phyloP scores from a whole-genome alignment of 805 yeast genomes.

The Ogataea henricii region DNA sequence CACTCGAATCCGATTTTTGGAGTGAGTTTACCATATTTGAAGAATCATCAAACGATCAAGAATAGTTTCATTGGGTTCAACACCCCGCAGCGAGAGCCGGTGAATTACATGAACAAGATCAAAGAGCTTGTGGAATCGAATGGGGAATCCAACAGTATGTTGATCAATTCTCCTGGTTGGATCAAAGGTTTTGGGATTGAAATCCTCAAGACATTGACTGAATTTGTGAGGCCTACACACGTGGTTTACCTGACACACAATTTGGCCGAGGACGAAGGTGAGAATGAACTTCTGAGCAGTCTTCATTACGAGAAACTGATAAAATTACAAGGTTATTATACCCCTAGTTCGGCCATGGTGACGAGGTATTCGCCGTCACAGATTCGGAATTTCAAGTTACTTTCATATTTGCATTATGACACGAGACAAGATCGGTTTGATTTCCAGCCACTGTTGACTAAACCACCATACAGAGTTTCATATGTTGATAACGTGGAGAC shows the following conservation, averaged over 20 bases:
- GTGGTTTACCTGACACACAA: constrained; percentile 55
- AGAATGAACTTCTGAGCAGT: constrained; percentile 32
- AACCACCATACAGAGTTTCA: constrained; percentile 44
- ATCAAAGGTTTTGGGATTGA: constrained; percentile 82
- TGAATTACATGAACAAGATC: constrained; percentile 48
- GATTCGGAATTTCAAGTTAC: constrained; percentile 50
- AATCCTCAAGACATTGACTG: constrained; percentile 52
- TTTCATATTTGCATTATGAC: constrained; percentile 55
- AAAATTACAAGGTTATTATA: constrained; percentile 39
- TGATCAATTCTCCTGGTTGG: constrained; percentile 90
- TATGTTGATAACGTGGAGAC: constrained; percentile 30
- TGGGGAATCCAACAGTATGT: constrained; percentile 39
- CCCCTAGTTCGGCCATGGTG: constrained; percentile 19
- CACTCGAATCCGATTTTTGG: constrained; percentile 41
- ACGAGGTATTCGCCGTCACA: constrained; percentile 51
- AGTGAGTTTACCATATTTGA: constrained; percentile 38
- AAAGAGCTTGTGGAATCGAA: constrained; percentile 40
- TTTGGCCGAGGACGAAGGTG: constrained; percentile 35
- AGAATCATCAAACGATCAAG: constrained; percentile 28
- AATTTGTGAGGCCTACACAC: constrained; percentile 52
- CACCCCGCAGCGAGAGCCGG: constrained; percentile 70
- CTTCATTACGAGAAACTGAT: constrained; percentile 28
- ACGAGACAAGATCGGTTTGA: constrained; percentile 32
- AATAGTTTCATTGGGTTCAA: constrained; percentile 58
- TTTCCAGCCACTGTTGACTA: constrained; percentile 43